These are phyloP conservation scores for Verticillium tricorpus DNA, from an alignment of 2,329 filamentous ascomycete genomes.

Conservation along the genomic window DNA sequence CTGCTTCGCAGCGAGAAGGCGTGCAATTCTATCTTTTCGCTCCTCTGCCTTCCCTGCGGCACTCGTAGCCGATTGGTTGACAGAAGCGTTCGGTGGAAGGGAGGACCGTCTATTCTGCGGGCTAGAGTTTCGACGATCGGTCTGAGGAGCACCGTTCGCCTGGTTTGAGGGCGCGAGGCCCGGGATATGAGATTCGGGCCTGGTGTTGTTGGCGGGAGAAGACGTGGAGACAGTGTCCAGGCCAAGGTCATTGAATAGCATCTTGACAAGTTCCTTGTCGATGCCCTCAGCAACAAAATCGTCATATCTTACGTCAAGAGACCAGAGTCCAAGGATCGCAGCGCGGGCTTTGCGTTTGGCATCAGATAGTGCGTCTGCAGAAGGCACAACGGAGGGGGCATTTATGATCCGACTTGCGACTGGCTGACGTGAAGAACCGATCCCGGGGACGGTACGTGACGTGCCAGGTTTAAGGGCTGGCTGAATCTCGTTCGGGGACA, in stretches of 20 bases:
- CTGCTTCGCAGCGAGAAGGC: slow-evolving; percentile 68
- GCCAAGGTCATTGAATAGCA: slow-evolving; percentile 65
- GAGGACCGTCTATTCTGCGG: not conserved
- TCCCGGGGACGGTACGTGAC: not conserved
- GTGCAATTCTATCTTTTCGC: slow-evolving; percentile 72
- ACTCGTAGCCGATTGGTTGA: not conserved
- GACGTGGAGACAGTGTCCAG: slow-evolving; percentile 37
- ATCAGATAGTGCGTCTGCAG: slow-evolving; percentile 22
- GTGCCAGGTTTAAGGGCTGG: not conserved
- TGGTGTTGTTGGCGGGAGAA: slow-evolving; percentile 11
- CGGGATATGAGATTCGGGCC: not conserved
- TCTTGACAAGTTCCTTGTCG: slow-evolving; percentile 55
- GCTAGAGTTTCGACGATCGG: not conserved
- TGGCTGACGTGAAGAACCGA: not conserved
- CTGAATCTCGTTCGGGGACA: slow-evolving; percentile 45
- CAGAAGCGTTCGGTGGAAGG: not conserved
- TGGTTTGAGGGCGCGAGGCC: not conserved
- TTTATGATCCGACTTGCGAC: not conserved
- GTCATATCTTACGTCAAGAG: slow-evolving; percentile 66
- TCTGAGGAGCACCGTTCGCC: not conserved
- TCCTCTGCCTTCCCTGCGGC: slow-evolving; percentile 44
- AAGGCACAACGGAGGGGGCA: not conserved
- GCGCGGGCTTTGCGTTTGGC: slow-evolving; percentile 58
- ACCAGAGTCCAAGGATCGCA: slow-evolving; percentile 61
- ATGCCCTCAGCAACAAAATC: slow-evolving; percentile 72